Percentiles rank a stretch among this genome's conserved stretches.
Evolutionary conservation across 148 eudicot genomes (phyloP).

Genomic region (Rhododendron simsii): DNA sequence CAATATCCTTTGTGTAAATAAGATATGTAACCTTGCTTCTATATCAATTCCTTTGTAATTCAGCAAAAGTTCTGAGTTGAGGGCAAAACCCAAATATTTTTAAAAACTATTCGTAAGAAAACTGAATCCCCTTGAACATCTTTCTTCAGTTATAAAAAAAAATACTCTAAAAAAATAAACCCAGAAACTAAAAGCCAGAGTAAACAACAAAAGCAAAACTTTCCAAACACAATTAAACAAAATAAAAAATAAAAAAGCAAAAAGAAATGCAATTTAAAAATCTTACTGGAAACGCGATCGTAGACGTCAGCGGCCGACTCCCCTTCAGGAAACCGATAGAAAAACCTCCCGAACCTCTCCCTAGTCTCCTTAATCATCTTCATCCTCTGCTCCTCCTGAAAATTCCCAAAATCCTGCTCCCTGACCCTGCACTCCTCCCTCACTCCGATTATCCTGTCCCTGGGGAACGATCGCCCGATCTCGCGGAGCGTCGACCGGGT

Average conservation of each 20-base stretch:
- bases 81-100: no score
- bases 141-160: no score
- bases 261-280: not conserved
- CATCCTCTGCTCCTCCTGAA: conserved; percentile 73
- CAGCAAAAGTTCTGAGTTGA: no score
- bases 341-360: conserved; percentile 72
- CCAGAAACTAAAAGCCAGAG: not conserved
- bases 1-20: no score
- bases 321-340: conserved; percentile 87
- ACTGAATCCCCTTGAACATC: no score
- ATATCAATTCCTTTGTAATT: no score
- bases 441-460: conserved; percentile 52
- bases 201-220: not conserved
- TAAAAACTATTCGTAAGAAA: no score
- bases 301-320: conserved; percentile 95
- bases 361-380: conserved; percentile 54
- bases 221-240: not conserved
- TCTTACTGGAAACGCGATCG: conserved; percentile 90
- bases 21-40: no score
- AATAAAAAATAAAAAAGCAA: not conserved
- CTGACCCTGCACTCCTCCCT: conserved; percentile 83
- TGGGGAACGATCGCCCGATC: conserved; percentile 64
- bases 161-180: not conserved
- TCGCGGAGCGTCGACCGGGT: conserved; percentile 68
- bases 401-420: conserved; percentile 95